A percentile compares a stretch with the other conserved stretches of the same genome.
phyloP scores from a whole-genome alignment of 345 rosid species.

The Anastatica hierochuntica region DNA sequence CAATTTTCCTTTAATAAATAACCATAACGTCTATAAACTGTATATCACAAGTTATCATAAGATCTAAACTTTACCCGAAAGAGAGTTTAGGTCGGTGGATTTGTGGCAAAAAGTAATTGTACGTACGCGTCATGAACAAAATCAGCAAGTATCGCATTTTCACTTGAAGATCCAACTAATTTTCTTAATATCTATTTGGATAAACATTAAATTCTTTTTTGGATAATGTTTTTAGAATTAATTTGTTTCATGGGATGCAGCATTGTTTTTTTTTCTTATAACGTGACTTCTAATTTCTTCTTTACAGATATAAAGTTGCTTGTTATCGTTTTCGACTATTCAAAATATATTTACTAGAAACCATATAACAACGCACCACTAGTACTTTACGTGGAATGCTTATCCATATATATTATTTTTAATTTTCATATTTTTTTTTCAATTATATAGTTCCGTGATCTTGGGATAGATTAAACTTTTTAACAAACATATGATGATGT shows the following conservation, averaged over 20 bases:
- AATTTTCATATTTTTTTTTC: no score
- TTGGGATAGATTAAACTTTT: no score
- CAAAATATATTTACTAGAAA: no score
- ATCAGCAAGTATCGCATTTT: constrained; percentile 23
- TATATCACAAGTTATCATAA: no score
- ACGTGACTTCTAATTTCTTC: constrained; percentile 19
- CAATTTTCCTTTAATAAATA: no score
- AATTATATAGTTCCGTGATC: no score
- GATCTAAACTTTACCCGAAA: background rate
- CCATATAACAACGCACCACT: background rate
- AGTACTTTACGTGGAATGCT: constrained; percentile 17
- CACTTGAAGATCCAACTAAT: constrained; percentile 26
- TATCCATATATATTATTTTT: constrained; percentile 11
- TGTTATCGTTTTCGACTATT: constrained; percentile 12
- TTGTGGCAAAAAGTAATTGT: constrained; percentile 19
- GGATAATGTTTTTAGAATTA: constrained; percentile 22
- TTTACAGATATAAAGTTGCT: constrained; percentile 24
- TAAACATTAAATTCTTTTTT: constrained; percentile 14
- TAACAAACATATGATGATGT: no score
- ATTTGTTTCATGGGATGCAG: constrained; percentile 28
- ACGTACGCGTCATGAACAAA: constrained; percentile 20
- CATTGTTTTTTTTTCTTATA: constrained; percentile 18
- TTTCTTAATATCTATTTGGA: constrained; percentile 11
- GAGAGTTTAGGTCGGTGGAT: constrained; percentile 22
- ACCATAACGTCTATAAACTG: no score